phyloP scores from a whole-genome alignment of 169 alveolate species.

The Eimeria tenella region DNA sequence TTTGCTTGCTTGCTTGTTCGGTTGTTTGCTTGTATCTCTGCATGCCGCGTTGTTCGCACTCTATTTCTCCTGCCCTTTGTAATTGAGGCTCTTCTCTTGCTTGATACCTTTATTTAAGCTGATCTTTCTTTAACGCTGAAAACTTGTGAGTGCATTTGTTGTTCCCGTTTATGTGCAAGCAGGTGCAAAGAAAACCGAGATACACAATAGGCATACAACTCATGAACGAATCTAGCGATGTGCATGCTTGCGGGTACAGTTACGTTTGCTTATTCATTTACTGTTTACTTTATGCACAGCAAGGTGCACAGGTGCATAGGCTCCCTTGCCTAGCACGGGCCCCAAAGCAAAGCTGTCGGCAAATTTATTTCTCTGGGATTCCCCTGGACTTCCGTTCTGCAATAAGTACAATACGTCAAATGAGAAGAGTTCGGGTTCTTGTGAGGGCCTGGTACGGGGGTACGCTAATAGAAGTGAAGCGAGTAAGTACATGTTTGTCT shows the following conservation, averaged over 20 bases:
- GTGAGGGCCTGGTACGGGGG: background rate
- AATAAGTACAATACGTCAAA: background rate
- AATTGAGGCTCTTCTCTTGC: too few relatives aligned
- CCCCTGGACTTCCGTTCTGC: background rate
- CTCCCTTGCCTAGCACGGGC: slow-evolving; percentile 88
- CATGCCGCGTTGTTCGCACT: background rate
- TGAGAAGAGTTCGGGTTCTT: background rate
- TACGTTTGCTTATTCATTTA: too few relatives aligned
- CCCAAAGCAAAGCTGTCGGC: slow-evolving; percentile 45
- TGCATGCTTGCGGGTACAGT: too few relatives aligned
- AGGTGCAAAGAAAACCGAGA: too few relatives aligned
- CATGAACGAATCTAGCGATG: too few relatives aligned
- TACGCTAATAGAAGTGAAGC: background rate
- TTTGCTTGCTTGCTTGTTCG: background rate
- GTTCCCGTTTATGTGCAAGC: too few relatives aligned
- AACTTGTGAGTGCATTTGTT: too few relatives aligned
- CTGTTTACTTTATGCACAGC: slow-evolving; percentile 84
- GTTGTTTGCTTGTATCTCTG: background rate
- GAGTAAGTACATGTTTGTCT: background rate
- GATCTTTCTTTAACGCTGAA: too few relatives aligned
- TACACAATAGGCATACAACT: too few relatives aligned
- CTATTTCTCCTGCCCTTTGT: background rate
- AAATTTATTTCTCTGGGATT: background rate
- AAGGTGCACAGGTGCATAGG: slow-evolving; percentile 91
- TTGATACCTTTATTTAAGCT: too few relatives aligned